Percentiles rank a stretch among this genome's conserved stretches.
These are phyloP conservation scores for Suhomyces sp. DNA, from an alignment of 805 yeast species.

Conservation along the genomic window DNA sequence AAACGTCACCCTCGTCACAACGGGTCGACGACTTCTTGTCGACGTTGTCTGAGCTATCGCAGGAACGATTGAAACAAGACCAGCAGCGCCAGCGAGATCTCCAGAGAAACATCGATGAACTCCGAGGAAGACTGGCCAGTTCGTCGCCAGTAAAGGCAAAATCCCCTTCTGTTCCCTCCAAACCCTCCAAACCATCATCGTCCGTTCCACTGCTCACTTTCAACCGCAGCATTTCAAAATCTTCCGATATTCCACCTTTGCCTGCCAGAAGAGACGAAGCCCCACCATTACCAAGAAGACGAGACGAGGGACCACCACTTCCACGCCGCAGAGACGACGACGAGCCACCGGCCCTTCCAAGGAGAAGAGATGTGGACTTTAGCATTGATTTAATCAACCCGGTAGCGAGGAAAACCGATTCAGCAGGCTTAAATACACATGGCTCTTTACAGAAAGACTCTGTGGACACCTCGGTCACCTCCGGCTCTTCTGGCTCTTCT, in stretches of 20 bases:
- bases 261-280: constrained; percentile 6
- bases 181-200: neutral
- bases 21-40: constrained; percentile 40
- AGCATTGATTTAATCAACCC: constrained; percentile 17
- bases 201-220: constrained; percentile 16
- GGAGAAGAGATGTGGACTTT: constrained; percentile 9
- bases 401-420: constrained; percentile 7
- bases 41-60: constrained; percentile 34
- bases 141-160: constrained; percentile 17
- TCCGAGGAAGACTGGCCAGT: constrained; percentile 23
- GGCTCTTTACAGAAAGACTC: neutral
- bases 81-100: constrained; percentile 33
- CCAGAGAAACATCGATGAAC: constrained; percentile 29
- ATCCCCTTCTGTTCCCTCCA: neutral
- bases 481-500: neutral
- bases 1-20: constrained; percentile 27
- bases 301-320: constrained; percentile 3
- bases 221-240: constrained; percentile 10
- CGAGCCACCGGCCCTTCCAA: constrained; percentile 14
- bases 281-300: constrained; percentile 14
- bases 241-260: neutral
- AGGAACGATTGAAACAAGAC: constrained; percentile 32
- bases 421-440: no score
- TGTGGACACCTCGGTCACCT: no score
- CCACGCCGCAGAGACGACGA: constrained; percentile 7